Conservation (phyloP, 176 grass and related monocot genomes). For the Secale cereale region DNA sequence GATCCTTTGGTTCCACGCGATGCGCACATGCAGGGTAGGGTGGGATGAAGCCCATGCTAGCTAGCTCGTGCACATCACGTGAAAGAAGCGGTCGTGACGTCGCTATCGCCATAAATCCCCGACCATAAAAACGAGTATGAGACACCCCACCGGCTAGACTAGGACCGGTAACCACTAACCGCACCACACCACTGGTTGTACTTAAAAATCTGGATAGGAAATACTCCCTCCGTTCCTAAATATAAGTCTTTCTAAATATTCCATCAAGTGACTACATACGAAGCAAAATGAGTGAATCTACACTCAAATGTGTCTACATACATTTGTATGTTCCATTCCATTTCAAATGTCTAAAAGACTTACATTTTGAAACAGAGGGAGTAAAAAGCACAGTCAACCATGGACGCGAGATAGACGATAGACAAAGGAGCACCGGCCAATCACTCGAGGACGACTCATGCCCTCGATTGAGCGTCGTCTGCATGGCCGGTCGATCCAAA, state of each 20-base stretch:
- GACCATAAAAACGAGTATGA: neutral
- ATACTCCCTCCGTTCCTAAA: no score
- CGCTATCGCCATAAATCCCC: slow-evolving; percentile 18
- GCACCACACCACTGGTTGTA: neutral
- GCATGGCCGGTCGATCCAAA: neutral
- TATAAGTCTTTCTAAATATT: no score
- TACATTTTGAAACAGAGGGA: no score
- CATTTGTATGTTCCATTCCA: no score
- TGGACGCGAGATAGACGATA: neutral
- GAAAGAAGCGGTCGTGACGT: slow-evolving; percentile 8
- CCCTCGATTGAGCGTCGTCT: neutral
- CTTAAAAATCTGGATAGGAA: neutral
- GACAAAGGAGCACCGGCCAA: neutral
- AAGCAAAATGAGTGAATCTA: no score
- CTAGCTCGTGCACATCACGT: slow-evolving; percentile 4
- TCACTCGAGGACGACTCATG: neutral
- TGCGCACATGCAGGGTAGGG: neutral
- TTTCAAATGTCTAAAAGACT: no score
- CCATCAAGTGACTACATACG: no score
- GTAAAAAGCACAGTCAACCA: neutral
- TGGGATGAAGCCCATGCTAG: neutral
- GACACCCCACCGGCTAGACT: slow-evolving; percentile 24
- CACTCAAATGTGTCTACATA: no score
- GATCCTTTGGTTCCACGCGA: neutral
- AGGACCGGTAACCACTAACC: slow-evolving; percentile 26